phyloP scores from a whole-genome alignment of 2,329 filamentous ascomycete genomes.

The Fusarium solani-melongenae region DNA sequence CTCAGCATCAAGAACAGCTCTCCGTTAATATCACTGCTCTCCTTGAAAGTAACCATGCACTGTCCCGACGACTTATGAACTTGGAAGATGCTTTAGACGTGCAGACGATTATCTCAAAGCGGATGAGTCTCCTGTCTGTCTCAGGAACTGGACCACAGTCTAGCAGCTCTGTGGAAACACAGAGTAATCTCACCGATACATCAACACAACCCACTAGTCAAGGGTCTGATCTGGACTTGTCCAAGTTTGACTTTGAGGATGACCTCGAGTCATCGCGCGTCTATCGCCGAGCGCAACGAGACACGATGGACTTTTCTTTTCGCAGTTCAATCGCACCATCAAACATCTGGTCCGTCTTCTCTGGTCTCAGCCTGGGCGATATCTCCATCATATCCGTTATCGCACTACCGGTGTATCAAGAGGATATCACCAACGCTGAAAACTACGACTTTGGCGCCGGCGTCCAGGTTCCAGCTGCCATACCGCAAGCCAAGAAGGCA shows the following conservation, averaged over 20 bases:
- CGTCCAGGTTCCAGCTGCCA: background rate
- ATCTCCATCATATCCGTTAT: constrained; percentile 9
- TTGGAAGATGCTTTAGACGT: constrained; percentile 5
- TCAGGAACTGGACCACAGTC: background rate
- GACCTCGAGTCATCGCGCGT: constrained; percentile 10
- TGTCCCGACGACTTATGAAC: background rate
- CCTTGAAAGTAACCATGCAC: background rate
- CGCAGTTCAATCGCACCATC: constrained; percentile 7
- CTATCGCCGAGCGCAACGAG: constrained; percentile 10
- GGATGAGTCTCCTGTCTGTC: background rate
- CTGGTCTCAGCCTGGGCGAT: constrained; percentile 7
- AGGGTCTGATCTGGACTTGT: background rate
- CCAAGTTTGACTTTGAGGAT: constrained; percentile 8
- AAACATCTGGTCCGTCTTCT: constrained; percentile 6
- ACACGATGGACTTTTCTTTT: constrained; percentile 18
- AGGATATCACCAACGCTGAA: constrained; percentile 9
- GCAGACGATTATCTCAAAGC: background rate
- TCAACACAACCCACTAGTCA: background rate
- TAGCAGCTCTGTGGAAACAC: background rate
- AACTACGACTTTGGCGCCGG: constrained; percentile 14
- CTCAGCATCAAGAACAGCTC: constrained; percentile 35
- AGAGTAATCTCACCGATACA: background rate
- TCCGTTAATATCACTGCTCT: constrained; percentile 19
- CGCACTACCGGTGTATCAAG: constrained; percentile 10
- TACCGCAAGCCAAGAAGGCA: background rate